These are phyloP conservation scores for Casuarina cunninghamiana DNA, from an alignment of 306 rosid genomes.

Conservation along the genomic window DNA sequence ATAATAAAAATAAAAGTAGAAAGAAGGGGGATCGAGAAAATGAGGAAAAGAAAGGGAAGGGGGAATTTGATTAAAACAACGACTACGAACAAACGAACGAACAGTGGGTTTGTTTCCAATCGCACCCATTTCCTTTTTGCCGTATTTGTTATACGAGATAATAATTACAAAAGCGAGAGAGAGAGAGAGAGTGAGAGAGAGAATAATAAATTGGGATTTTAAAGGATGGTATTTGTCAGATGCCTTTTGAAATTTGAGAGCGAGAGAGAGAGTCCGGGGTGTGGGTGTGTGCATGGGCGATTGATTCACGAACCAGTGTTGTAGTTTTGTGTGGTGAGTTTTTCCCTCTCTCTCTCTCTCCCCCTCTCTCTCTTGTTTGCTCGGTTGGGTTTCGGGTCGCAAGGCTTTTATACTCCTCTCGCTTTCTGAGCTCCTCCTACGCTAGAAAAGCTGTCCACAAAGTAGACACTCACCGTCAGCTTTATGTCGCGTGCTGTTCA, in stretches of 20 bases:
- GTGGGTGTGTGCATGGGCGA: slow-evolving; percentile 10
- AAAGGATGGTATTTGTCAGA: slow-evolving; percentile 24
- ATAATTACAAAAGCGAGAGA: neutral
- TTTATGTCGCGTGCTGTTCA: slow-evolving; percentile 13
- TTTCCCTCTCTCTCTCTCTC: neutral
- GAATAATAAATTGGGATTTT: slow-evolving; percentile 19
- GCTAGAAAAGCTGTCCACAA: too few species aligned
- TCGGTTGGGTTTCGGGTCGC: neutral
- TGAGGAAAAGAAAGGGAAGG: neutral
- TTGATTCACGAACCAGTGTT: slow-evolving; percentile 33
- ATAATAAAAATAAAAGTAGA: neutral
- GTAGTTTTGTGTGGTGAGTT: slow-evolving; percentile 19
- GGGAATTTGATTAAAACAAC: slow-evolving; percentile 6
- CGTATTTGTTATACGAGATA: slow-evolving; percentile 6
- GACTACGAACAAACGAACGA: slow-evolving; percentile 32
- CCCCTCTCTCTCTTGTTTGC: neutral
- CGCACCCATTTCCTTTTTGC: slow-evolving; percentile 29
- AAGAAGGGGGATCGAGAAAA: slow-evolving; percentile 1
- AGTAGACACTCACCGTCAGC: neutral
- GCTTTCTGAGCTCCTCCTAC: neutral
- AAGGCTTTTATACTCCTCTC: neutral
- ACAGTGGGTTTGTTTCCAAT: slow-evolving; percentile 39
- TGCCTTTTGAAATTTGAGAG: slow-evolving; percentile 25
- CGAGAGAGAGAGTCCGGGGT: slow-evolving; percentile 8
- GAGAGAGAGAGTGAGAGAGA: neutral